Evolutionary conservation across 2,329 filamentous ascomycete genomes (phyloP).

Genomic region (Pestalotiopsis fici): DNA sequence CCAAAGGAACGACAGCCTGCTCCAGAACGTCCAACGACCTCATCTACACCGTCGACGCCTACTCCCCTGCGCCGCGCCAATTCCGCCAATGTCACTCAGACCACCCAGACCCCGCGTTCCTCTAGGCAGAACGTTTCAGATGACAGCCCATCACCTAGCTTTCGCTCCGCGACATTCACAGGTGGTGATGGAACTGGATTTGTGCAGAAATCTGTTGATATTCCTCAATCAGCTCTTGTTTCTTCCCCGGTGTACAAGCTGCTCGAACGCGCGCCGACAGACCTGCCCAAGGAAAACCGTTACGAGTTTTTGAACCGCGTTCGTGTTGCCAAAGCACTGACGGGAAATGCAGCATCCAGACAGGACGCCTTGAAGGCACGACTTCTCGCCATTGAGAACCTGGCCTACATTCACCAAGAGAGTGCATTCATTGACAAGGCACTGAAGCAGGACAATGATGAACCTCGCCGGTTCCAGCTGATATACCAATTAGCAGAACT

Average conservation of each 20-base stretch:
- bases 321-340: conserved; percentile 79
- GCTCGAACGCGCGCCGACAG: conserved; percentile 54
- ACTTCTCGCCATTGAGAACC: conserved; percentile 83
- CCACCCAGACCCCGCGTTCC: conserved; percentile 33
- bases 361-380: conserved; percentile 79
- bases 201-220: conserved; percentile 62
- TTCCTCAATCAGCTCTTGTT: conserved; percentile 58
- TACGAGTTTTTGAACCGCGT: conserved; percentile 87
- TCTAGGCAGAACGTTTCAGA: conserved; percentile 40
- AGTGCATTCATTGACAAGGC: conserved; percentile 82
- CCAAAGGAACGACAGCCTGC: conserved; percentile 27
- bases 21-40: conserved; percentile 35
- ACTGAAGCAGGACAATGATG: conserved; percentile 83
- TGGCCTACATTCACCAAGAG: conserved; percentile 88
- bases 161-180: conserved; percentile 39
- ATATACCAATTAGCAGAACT: conserved; percentile 91
- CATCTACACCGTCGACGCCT: conserved; percentile 66
- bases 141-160: conserved; percentile 43
- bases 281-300: conserved; percentile 70
- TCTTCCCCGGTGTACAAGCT: conserved; percentile 58
- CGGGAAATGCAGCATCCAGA: conserved; percentile 63
- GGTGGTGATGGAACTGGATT: conserved; percentile 42
- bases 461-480: conserved; percentile 85
- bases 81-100: conserved; percentile 49
- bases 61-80: conserved; percentile 73